Percentiles rank a stretch among this genome's conserved stretches.
Conservation (phyloP, 192 early-diverging fungal species). For the Coemansia sp. region DNA sequence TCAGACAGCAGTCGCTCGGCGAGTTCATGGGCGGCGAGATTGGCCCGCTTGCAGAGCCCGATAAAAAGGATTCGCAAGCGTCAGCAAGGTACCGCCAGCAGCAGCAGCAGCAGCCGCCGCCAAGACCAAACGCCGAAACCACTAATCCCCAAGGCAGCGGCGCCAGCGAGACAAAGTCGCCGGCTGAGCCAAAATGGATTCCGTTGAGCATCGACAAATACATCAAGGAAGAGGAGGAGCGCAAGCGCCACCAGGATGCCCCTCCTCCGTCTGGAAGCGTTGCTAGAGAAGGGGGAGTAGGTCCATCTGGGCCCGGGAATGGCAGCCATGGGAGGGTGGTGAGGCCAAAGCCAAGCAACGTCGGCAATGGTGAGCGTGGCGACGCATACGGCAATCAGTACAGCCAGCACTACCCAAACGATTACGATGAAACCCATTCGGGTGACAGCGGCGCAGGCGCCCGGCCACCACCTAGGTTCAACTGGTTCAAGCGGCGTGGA, state of each 20-base stretch:
- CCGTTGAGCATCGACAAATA: slow-evolving; percentile 54
- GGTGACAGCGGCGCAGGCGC: slow-evolving; percentile 9
- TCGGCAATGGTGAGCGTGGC: slow-evolving; percentile 30
- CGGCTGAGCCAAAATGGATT: slow-evolving; percentile 35
- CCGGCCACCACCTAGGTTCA: slow-evolving; percentile 43
- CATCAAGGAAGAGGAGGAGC: slow-evolving; percentile 47
- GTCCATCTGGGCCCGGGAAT: not conserved
- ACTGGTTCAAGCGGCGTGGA: slow-evolving; percentile 56
- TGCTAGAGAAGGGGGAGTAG: not conserved
- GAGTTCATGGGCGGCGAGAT: slow-evolving; percentile 49
- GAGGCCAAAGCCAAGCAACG: slow-evolving; percentile 40
- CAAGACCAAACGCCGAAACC: not conserved
- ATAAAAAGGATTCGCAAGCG: not conserved
- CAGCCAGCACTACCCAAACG: slow-evolving; percentile 5
- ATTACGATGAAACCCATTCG: slow-evolving; percentile 9
- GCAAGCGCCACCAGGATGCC: slow-evolving; percentile 16
- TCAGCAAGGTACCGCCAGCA: not conserved
- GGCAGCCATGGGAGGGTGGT: slow-evolving; percentile 15
- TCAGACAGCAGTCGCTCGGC: slow-evolving; percentile 47
- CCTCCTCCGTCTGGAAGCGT: not conserved
- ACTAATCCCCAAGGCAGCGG: not conserved
- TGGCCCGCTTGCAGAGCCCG: slow-evolving; percentile 6
- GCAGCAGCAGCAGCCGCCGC: slow-evolving; percentile 11
- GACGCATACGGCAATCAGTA: slow-evolving; percentile 12
- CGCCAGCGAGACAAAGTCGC: not conserved